A percentile compares a stretch with the other conserved stretches of the same genome.
Conservation (phyloP, 108 stramenopile species). For the Cylindrotheca fusiformis region DNA sequence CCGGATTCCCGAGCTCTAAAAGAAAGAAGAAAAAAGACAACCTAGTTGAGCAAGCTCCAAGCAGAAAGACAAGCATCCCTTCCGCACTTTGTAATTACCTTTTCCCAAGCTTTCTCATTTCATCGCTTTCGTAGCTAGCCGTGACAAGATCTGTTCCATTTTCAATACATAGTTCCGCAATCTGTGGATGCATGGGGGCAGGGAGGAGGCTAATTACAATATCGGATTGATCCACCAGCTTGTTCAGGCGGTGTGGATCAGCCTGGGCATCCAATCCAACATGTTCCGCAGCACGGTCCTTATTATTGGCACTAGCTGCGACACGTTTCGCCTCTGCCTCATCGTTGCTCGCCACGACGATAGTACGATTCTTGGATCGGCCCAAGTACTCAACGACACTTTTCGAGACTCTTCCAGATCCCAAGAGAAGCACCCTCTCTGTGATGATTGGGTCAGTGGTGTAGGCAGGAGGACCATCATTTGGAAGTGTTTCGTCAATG, state of each 20-base stretch:
- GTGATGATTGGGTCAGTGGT: constrained; percentile 33
- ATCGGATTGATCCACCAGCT: constrained; percentile 61
- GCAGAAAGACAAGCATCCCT: too few species aligned
- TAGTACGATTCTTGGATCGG: constrained; percentile 28
- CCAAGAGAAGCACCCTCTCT: constrained; percentile 73
- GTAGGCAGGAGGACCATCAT: constrained; percentile 13
- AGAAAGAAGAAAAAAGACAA: constrained; percentile 1
- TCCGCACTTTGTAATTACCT: constrained; percentile 10
- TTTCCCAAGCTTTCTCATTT: constrained; percentile 49
- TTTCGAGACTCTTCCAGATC: constrained; percentile 74
- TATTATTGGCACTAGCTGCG: constrained; percentile 43
- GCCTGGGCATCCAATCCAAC: constrained; percentile 43
- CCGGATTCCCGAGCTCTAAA: constrained; percentile 43
- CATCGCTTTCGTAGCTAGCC: constrained; percentile 78
- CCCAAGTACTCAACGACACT: constrained; percentile 69
- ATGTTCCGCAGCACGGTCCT: constrained; percentile 34
- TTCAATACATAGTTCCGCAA: constrained; percentile 62
- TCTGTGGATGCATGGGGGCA: constrained; percentile 70
- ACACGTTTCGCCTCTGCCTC: constrained; percentile 55
- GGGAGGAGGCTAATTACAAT: constrained; percentile 85
- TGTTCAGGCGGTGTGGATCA: constrained; percentile 29
- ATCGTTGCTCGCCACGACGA: constrained; percentile 60
- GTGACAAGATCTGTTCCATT: constrained; percentile 64
- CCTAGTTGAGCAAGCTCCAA: constrained; percentile 9
- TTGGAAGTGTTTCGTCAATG: constrained; percentile 42